A percentile compares a stretch with the other conserved stretches of the same genome.
These are phyloP conservation scores for Lathyrus sativus DNA, from an alignment of 306 rosid genomes.

Conservation along the genomic window DNA sequence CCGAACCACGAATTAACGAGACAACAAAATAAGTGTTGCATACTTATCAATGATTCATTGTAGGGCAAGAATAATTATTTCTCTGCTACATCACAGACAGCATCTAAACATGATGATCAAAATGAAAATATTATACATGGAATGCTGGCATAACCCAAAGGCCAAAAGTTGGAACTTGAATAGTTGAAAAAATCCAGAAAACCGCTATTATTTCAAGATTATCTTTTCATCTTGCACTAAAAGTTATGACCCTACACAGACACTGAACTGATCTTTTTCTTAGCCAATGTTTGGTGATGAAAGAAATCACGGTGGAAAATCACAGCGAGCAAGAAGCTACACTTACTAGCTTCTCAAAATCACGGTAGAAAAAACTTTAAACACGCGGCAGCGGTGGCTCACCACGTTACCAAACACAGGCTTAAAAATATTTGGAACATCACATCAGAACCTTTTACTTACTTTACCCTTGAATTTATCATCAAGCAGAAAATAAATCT, in stretches of 20 bases:
- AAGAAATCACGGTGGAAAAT: too few species aligned
- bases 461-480: background rate
- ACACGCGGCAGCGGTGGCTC: too few species aligned
- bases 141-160: constrained; percentile 16
- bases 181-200: background rate
- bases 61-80: constrained; percentile 26
- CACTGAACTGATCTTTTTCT: background rate
- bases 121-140: constrained; percentile 24
- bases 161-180: constrained; percentile 14
- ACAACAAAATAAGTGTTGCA: constrained; percentile 24
- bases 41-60: constrained; percentile 24
- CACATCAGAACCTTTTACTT: background rate
- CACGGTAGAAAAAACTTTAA: too few species aligned
- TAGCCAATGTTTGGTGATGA: too few species aligned
- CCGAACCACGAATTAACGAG: constrained; percentile 25
- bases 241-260: background rate
- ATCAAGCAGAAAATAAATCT: too few species aligned
- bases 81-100: constrained; percentile 6
- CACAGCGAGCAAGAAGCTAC: too few species aligned
- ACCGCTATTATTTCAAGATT: background rate
- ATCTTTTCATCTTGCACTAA: background rate
- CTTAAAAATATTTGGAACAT: background rate
- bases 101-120: background rate
- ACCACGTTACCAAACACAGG: too few species aligned
- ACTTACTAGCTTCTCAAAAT: too few species aligned